Percentiles rank a stretch among this genome's conserved stretches.
These are phyloP conservation scores for Tylopilus subfusipes DNA, from an alignment of 768 basidiomycete genomes.

Conservation along the genomic window DNA sequence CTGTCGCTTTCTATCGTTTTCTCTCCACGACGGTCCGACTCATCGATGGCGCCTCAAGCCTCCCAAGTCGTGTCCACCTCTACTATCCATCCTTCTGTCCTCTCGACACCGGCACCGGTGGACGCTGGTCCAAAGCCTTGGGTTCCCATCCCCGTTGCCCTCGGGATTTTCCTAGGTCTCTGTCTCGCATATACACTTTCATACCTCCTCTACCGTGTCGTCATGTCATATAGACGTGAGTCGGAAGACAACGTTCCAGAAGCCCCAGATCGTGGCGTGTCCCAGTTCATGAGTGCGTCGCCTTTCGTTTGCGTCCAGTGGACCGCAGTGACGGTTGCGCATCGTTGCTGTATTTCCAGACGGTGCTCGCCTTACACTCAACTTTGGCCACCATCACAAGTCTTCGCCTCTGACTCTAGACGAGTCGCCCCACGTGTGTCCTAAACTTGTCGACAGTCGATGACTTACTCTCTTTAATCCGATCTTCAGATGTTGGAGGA, in stretches of 20 bases:
- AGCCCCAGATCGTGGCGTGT: conserved; percentile 22
- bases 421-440: conserved; percentile 16
- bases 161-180: conserved; percentile 24
- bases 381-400: conserved; percentile 7
- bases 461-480: background rate
- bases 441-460: background rate
- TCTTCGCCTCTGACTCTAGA: background rate
- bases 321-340: background rate
- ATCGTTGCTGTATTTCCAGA: conserved; percentile 6
- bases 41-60: conserved; percentile 25
- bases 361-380: conserved; percentile 26
- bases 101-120: conserved; percentile 1
- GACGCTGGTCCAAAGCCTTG: conserved; percentile 1
- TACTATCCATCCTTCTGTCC: conserved; percentile 1
- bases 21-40: background rate
- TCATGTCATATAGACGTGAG: conserved; percentile 16
- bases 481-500: conserved; percentile 12
- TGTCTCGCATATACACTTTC: conserved; percentile 26
- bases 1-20: conserved; percentile 9
- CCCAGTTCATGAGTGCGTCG: conserved; percentile 27
- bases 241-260: conserved; percentile 15
- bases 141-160: conserved; percentile 15
- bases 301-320: background rate
- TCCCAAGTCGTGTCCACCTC: background rate
- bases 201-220: conserved; percentile 27